Evolutionary conservation across 768 basidiomycete species (phyloP).

Genomic region (Pisolithus microcarpus): DNA sequence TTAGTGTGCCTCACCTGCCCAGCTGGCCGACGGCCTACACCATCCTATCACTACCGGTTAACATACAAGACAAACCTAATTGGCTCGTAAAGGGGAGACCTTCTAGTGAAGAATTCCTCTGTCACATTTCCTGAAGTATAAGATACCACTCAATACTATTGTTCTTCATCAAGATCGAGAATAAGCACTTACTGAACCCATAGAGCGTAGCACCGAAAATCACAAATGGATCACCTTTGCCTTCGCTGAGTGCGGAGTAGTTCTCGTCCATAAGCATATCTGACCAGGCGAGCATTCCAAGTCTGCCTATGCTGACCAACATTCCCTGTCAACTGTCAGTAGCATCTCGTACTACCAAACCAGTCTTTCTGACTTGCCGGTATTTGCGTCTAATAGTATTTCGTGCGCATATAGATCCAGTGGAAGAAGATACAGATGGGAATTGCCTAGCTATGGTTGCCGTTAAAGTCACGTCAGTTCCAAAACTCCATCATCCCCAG

Average conservation of each 20-base stretch:
- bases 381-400: conserved; percentile 79
- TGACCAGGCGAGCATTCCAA: conserved; percentile 12
- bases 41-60: neutral
- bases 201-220: no score
- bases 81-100: no score
- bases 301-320: no score
- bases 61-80: neutral
- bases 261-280: no score
- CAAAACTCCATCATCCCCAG: neutral
- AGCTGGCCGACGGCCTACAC: conserved; percentile 71
- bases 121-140: no score
- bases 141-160: no score
- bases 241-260: no score
- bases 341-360: neutral
- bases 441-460: conserved; percentile 70
- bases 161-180: no score
- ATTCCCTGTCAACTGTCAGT: conserved; percentile 33
- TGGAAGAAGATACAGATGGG: conserved; percentile 80
- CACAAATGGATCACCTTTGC: no score
- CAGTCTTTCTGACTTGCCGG: conserved; percentile 38
- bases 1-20: conserved; percentile 77
- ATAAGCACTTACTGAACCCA: no score
- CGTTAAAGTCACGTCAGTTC: conserved; percentile 1
- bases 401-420: conserved; percentile 75
- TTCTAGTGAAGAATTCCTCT: no score